A percentile compares a stretch with the other conserved stretches of the same genome.
phyloP scores from a whole-genome alignment of 495 filamentous ascomycete species.

The Hypoxylon fuscum region DNA sequence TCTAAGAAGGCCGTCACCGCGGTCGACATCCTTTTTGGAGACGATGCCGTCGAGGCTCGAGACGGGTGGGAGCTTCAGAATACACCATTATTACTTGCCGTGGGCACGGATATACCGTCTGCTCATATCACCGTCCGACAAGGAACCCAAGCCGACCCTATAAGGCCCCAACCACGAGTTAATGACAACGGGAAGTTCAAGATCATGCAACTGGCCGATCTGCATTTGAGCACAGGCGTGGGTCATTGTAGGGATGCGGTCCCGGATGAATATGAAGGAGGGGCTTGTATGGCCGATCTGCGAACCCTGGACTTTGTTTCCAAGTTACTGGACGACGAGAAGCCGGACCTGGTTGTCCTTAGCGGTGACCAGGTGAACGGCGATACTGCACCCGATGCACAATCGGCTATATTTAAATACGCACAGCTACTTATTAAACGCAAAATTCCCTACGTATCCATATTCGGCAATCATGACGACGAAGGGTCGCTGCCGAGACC shows the following conservation, averaged over 20 bases:
- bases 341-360: conserved; percentile 88
- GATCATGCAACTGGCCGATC: conserved; percentile 91
- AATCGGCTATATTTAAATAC: conserved; percentile 91
- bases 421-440: conserved; percentile 85
- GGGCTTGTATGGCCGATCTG: conserved; percentile 88
- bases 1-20: conserved; percentile 80
- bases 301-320: conserved; percentile 90
- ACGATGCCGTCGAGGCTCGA: conserved; percentile 90
- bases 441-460: conserved; percentile 89
- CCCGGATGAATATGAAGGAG: conserved; percentile 73
- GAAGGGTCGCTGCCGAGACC: conserved; percentile 81
- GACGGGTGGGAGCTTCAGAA: conserved; percentile 80
- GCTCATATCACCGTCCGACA: conserved; percentile 79
- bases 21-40: conserved; percentile 90
- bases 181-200: conserved; percentile 93
- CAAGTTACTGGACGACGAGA: conserved; percentile 85
- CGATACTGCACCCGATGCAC: conserved; percentile 89
- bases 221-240: conserved; percentile 90
- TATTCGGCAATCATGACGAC: conserved; percentile 98
- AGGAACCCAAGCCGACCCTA: conserved; percentile 65
- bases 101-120: conserved; percentile 65
- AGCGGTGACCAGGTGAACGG: conserved; percentile 96
- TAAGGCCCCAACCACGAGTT: conserved; percentile 77
- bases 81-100: conserved; percentile 72
- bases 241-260: conserved; percentile 85